Percentiles rank a stretch among this genome's conserved stretches.
phyloP scores from a whole-genome alignment of 2,329 filamentous ascomycete genomes.

The Aspergillus aculeatinus region DNA sequence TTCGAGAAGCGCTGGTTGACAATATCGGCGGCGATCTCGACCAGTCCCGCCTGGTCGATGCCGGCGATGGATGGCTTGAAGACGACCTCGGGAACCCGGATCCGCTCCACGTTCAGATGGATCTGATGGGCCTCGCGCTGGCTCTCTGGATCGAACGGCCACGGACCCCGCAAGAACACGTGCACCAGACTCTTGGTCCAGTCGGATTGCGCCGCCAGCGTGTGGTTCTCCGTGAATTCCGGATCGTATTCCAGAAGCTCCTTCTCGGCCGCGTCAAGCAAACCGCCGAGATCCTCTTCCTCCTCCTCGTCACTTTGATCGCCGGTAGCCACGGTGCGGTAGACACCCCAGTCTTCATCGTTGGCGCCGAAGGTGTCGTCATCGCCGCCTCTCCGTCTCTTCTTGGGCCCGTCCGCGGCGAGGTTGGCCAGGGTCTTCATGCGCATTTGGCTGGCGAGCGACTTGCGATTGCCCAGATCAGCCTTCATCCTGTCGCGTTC shows the following conservation, averaged over 20 bases:
- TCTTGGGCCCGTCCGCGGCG: conserved; percentile 79
- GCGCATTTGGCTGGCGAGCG: conserved; percentile 88
- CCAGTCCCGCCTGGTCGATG: conserved; percentile 86
- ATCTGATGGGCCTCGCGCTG: conserved; percentile 82
- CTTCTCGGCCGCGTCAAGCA: conserved; percentile 73
- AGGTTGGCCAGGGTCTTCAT: conserved; percentile 99
- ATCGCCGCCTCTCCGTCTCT: conserved; percentile 84
- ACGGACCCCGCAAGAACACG: conserved; percentile 83
- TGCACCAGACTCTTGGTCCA: conserved; percentile 93
- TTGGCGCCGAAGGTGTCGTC: conserved; percentile 97
- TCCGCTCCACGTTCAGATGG: conserved; percentile 94
- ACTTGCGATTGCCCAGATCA: conserved; percentile 94
- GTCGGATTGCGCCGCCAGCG: conserved; percentile 85
- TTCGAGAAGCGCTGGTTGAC: conserved; percentile 73
- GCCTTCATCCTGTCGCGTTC: conserved; percentile 90
- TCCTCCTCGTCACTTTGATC: conserved; percentile 80
- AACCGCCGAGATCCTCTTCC: conserved; percentile 78
- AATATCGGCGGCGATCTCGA: conserved; percentile 90
- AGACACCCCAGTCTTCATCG: conserved; percentile 97
- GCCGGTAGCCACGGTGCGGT: conserved; percentile 85
- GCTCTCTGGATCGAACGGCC: conserved; percentile 77
- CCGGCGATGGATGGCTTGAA: conserved; percentile 92
- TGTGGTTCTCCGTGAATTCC: conserved; percentile 87
- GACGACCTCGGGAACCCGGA: conserved; percentile 87
- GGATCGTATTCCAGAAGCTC: conserved; percentile 86